Percentiles rank a stretch among this genome's conserved stretches.
phyloP scores from a whole-genome alignment of 2,329 filamentous ascomycete species.

The Diaporthe ilicicola region DNA sequence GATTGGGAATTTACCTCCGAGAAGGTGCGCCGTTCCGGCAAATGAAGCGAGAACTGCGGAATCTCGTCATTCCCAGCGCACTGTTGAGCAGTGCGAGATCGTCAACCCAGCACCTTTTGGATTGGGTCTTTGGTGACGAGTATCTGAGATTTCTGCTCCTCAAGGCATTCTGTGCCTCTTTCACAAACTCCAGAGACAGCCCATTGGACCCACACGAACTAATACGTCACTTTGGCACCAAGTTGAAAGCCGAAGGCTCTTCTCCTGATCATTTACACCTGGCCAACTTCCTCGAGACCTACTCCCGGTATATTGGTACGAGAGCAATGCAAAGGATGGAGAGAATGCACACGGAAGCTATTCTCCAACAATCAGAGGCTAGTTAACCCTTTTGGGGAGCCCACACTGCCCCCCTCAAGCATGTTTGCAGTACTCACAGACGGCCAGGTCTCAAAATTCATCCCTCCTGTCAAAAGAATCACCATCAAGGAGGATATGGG shows the following conservation, averaged over 20 bases:
- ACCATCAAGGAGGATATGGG: not conserved
- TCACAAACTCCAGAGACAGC: no score
- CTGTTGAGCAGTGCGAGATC: not conserved
- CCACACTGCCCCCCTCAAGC: not conserved
- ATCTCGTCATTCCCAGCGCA: not conserved
- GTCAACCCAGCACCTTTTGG: not conserved
- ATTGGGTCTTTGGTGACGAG: not conserved
- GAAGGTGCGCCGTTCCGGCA: not conserved
- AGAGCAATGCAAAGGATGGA: not conserved
- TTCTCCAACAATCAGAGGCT: not conserved
- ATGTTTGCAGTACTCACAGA: not conserved
- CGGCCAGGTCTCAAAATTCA: not conserved
- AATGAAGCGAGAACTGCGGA: not conserved
- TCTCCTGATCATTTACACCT: not conserved
- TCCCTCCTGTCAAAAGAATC: not conserved
- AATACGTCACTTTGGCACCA: not conserved
- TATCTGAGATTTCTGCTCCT: not conserved
- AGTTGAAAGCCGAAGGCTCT: not conserved
- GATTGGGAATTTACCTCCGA: not conserved
- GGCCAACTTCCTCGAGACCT: not conserved
- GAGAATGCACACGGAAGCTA: not conserved
- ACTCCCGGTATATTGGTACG: not conserved
- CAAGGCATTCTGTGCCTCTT: no score
- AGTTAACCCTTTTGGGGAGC: not conserved
- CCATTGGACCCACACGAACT: not conserved